Evolutionary conservation across 495 filamentous ascomycete genomes (phyloP), one percentile per base, ranked within the genome.

Genomic region (Penicillium crystallinum): DNA sequence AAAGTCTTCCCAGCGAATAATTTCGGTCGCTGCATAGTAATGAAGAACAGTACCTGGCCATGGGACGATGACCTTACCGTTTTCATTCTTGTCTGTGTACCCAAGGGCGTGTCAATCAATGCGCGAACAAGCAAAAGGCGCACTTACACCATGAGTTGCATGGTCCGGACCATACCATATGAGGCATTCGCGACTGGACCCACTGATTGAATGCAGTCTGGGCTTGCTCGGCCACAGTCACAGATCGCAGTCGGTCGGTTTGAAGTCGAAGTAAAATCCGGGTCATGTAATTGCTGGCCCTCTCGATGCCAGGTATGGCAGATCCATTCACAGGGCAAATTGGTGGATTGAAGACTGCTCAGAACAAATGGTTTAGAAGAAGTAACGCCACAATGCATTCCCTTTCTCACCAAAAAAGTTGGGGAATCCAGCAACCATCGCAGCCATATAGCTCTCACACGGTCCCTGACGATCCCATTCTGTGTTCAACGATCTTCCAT

Each of bases 391-490:
- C n/a, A 43, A 5, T 4, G 9, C 3, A 29, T 18, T 11, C 8
- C 4, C 8, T 3, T 37, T 22, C 33, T 25, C 10, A 55, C 53
- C 53, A 7, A 55, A 55, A 2, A 55, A 17, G 31, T 55, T 55
- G 14, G 53, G 53, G 18, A 51, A 55, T n/a, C 37, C 38, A 14
- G 53, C 53, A 11, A 51, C 47, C 53, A 55, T 55, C 17, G 53
- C 47, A n/a, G 53, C 46, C 53, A 55, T 55, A 14, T 55, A 55
- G n/a, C 53, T 55, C 38, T 55, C 53, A 30, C 53, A 55, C 5
- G 52, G 47, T 23, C 53, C 53, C 14, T 36, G 41, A 2, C 25
- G 36, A 18, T 43, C 48, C 56, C 56, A 59, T 0, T 35, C 35
- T 14, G 46, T 44, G 11, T 34, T 36, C 19, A 59, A 23, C 1